Evolutionary conservation across 1,284 basidiomycete species (phyloP), one percentile per base, ranked within the genome.

Genomic region (Xerocomus amazonicus): DNA sequence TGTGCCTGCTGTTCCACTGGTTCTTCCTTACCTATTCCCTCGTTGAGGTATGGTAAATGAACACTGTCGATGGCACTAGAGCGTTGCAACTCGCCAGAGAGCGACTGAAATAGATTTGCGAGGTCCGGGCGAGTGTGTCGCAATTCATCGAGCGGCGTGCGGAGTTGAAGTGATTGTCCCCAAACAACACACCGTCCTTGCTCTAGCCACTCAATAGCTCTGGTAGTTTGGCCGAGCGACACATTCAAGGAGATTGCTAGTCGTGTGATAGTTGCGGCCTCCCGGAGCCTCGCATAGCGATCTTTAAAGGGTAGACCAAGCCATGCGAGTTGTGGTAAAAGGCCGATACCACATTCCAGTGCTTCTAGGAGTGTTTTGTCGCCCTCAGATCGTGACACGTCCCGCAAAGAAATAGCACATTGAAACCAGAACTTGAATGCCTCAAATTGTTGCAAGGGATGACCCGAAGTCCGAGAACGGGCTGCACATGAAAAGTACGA

Each of bases 181-280:
- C 51, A 53, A 4, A 53, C 44, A 13, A 53, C 23, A 12, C 35
- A 53, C 3, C 52, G 52, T 27, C 50, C 52, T 42, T 53, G 45
- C 12, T 51, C 52, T 9, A 51, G 38, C 42, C 49, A 53, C 23
- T 47, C 45, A 7, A 53, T 35, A 14, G 49, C 52, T n/a, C 3
- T 26, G 12, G 23, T 26, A 8, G 9, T 2, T 3, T 31, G 16
- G 3, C 45, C 50, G 7, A 40, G 12, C 35, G 8, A 31, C 12
- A 34, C 9, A 4, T 40, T 44, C 6, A 33, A 32, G 6, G 43
- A 17, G 3, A 26, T 44, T 14, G 40, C 52, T 6, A 27, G n/a
- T 31, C 41, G 38, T 14, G 37, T 28, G 3, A 51, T 17, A 27
- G 36, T 36, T 9, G 32, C 33, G 6, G 50, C 49, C 6, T 43